A percentile compares a stretch with the other conserved stretches of the same genome.
phyloP scores from a whole-genome alignment of 345 rosid genomes.

The Populus davidiana region DNA sequence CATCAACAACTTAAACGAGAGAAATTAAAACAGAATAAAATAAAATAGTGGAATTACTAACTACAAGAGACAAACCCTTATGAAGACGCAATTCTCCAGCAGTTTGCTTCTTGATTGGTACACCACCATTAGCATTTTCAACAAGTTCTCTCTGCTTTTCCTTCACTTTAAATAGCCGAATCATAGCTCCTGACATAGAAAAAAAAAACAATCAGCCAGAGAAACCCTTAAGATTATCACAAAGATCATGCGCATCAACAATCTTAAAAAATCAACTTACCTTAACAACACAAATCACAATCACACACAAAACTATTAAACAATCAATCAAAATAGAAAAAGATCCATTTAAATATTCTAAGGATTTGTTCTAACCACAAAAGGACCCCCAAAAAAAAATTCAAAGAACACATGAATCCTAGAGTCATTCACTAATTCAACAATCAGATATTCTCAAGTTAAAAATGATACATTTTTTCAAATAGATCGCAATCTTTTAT shows the following conservation, averaged over 20 bases:
- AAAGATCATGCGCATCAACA: neutral
- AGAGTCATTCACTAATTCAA: neutral
- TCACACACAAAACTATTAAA: neutral
- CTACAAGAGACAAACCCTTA: slow-evolving; percentile 21
- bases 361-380: neutral
- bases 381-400: neutral
- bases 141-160: slow-evolving; percentile 34
- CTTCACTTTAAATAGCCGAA: slow-evolving; percentile 35
- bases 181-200: slow-evolving; percentile 23
- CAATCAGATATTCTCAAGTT: neutral
- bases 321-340: neutral
- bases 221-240: neutral
- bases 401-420: neutral
- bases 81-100: slow-evolving; percentile 39
- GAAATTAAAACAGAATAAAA: neutral
- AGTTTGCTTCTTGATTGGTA: slow-evolving; percentile 26
- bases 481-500: neutral
- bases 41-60: neutral
- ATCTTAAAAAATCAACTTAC: neutral
- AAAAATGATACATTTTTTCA: neutral
- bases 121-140: slow-evolving; percentile 34
- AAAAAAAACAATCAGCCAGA: neutral
- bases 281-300: neutral
- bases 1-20: neutral
- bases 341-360: neutral